A percentile compares a stretch with the other conserved stretches of the same genome.
Evolutionary conservation across 1,284 basidiomycete species (phyloP).

Genomic region (Ceratobasidium sp.): DNA sequence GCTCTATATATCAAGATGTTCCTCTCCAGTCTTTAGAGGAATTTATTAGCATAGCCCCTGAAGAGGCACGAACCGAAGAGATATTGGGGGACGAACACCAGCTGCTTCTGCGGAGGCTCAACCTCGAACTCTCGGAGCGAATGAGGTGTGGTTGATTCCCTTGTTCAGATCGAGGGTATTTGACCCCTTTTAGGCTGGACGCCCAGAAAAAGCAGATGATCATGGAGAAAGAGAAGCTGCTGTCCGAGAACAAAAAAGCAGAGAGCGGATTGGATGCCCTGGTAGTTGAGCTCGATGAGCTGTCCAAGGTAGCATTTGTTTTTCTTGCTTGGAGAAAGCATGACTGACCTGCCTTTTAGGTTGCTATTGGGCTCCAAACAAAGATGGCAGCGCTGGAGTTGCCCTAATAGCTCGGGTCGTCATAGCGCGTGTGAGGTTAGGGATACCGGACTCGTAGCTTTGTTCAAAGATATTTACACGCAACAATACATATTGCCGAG

Average conservation of each 20-base stretch:
- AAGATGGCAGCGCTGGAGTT: conserved; percentile 42
- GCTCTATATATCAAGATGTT: conserved; percentile 84
- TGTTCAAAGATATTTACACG: conserved; percentile 37
- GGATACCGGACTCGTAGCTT: neutral
- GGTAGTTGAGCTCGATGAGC: conserved; percentile 71
- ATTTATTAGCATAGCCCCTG: conserved; percentile 68
- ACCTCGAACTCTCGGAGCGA: conserved; percentile 80
- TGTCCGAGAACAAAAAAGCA: conserved; percentile 74
- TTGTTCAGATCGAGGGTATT: conserved; percentile 21
- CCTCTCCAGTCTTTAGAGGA: conserved; percentile 71
- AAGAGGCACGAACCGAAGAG: conserved; percentile 65
- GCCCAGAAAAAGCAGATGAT: conserved; percentile 67
- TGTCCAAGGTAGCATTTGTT: conserved; percentile 60
- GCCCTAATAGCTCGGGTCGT: conserved; percentile 1
- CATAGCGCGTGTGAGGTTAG: neutral
- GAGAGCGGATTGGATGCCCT: conserved; percentile 71
- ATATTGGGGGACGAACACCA: conserved; percentile 73
- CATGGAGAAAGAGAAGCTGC: conserved; percentile 71
- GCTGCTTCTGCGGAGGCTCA: conserved; percentile 79
- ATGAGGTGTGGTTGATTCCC: conserved; percentile 61
- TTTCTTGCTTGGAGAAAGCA: neutral
- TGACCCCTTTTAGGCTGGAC: conserved; percentile 61
- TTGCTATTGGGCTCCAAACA: conserved; percentile 41
- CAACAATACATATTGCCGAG: conserved; percentile 36
- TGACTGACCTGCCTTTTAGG: conserved; percentile 14